Evolutionary conservation across 108 stramenopile species (phyloP).

Genomic region (Pseudonitzschia multiseries): DNA sequence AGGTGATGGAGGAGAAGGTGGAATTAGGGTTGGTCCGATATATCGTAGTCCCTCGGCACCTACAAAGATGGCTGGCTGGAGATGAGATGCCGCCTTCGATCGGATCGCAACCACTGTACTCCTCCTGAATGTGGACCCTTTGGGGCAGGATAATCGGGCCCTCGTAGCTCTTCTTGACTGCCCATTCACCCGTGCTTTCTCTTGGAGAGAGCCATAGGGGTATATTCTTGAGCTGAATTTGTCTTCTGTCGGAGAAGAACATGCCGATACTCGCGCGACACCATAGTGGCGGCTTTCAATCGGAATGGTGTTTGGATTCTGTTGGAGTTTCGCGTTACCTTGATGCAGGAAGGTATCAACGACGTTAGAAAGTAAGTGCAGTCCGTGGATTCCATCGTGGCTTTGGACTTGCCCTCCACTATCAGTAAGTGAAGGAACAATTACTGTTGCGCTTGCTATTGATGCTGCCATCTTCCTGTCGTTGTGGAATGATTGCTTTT

Average conservation of each 20-base stretch:
- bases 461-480: neutral
- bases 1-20: neutral
- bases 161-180: neutral
- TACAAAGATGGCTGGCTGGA: neutral
- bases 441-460: conserved; percentile 1
- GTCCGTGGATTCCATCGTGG: conserved; percentile 7
- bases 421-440: neutral
- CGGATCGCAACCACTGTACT: neutral
- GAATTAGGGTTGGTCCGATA: neutral
- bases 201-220: neutral
- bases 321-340: neutral
- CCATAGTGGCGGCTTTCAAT: neutral
- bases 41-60: neutral
- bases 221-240: neutral
- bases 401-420: neutral
- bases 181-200: neutral
- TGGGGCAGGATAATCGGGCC: neutral
- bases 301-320: neutral
- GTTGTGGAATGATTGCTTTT: neutral
- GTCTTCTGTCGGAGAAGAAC: neutral
- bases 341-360: neutral
- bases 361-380: neutral
- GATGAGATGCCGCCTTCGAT: neutral
- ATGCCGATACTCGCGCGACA: neutral
- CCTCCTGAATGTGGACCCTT: neutral